Evolutionary conservation across 2,329 filamentous ascomycete genomes (phyloP), one percentile per base, ranked within the genome.

Genomic region (Tolypocladium tropicale): DNA sequence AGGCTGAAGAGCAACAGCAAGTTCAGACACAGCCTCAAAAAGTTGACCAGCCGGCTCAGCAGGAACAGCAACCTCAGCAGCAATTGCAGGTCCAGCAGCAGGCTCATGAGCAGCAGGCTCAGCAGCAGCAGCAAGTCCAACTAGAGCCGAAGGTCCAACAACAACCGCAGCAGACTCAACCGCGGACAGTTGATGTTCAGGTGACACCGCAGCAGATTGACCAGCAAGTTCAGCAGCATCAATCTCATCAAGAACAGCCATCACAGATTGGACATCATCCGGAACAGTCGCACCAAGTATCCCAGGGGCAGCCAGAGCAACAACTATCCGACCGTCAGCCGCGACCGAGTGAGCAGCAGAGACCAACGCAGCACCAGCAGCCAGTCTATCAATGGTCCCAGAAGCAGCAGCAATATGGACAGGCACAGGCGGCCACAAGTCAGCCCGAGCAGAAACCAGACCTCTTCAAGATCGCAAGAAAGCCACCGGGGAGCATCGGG

Each of bases 391-490:
- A 21, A 2, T 51, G 49, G 49, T 34, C 30, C 28, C 49, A 48
- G 10, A 25, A 49, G 43, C 43, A 48, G 9, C 46, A 30, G 46
- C 25, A 49, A 12, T 18, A n/a, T 33, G 28, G 21, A 11, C 18
- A 21, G 9, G 28, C 2, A 50, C 18, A 21, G 9, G 28, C 2
- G 33, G 16, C 46, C 28, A 11, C 7, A 11, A 28, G 12, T 3
- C 39, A 50, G 1, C 23, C 36, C 30, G 43, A 54, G 46, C 25
- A 48, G 12, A 53, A 41, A 53, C 21, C 37, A 1, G 28, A 48
- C 9, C 33, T 18, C 7, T 58, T 56, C 41, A 62, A 58, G 57
- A 61, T 62, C 48, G 36, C 61, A 12, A 57, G 60, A 41, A 59
- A 61, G 39, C 60, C 57, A 12, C 43, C 49, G 14, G 58, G 53